A percentile compares a stretch with the other conserved stretches of the same genome.
These are phyloP conservation scores for Lathyrus tuberosus DNA, from an alignment of 306 rosid genomes.

Conservation along the genomic window DNA sequence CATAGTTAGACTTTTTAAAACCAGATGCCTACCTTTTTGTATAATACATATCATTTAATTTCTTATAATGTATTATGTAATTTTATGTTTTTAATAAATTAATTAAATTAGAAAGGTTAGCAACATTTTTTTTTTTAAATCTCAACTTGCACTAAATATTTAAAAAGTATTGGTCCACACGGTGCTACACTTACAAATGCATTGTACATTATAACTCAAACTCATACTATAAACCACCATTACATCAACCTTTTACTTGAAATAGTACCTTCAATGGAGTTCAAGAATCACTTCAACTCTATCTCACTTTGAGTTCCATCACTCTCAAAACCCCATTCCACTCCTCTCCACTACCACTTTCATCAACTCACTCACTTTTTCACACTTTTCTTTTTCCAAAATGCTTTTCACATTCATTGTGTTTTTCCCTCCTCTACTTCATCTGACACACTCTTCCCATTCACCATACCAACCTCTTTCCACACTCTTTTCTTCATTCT, in stretches of 20 bases:
- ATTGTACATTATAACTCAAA: too few relatives aligned
- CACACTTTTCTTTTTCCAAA: conserved; percentile 29
- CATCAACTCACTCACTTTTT: conserved; percentile 37
- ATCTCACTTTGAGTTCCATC: conserved; percentile 42
- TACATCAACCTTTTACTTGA: conserved; percentile 39
- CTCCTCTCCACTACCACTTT: conserved; percentile 36
- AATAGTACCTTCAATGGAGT: conserved; percentile 65
- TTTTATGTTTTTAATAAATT: too few relatives aligned
- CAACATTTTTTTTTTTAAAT: too few relatives aligned
- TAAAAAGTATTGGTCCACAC: too few relatives aligned
- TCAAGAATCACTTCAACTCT: conserved; percentile 44
- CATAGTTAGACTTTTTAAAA: too few relatives aligned
- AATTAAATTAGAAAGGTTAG: too few relatives aligned
- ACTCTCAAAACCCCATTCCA: conserved; percentile 41
- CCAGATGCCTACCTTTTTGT: too few relatives aligned
- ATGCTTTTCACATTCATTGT: conserved; percentile 44
- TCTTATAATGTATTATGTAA: too few relatives aligned
- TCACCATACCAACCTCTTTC: conserved; percentile 42
- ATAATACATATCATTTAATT: too few relatives aligned
- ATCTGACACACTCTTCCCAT: conserved; percentile 41
- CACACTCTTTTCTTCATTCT: conserved; percentile 40
- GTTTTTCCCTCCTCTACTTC: conserved; percentile 46
- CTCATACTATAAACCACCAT: not conserved
- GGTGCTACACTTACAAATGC: too few relatives aligned
- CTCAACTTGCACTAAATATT: too few relatives aligned